These are phyloP conservation scores for Polychaeton citri DNA, from an alignment of 2,329 filamentous ascomycete genomes.

Conservation along the genomic window DNA sequence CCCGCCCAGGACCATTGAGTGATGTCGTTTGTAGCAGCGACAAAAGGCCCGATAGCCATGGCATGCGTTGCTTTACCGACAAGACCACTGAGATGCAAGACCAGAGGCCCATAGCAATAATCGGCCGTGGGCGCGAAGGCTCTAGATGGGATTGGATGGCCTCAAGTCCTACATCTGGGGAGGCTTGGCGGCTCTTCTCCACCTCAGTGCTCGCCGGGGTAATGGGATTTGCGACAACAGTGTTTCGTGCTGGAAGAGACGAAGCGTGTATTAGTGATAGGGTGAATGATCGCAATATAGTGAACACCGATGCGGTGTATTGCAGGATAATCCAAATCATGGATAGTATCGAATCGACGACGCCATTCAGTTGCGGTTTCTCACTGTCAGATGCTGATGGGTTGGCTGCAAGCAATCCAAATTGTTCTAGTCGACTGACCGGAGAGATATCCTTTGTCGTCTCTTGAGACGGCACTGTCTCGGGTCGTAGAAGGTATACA, in stretches of 20 bases:
- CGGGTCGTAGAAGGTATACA: constrained; percentile 29
- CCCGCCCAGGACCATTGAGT: constrained; percentile 58
- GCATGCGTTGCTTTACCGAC: constrained; percentile 70
- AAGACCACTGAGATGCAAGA: constrained; percentile 58
- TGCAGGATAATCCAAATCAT: too few species aligned
- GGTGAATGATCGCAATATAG: too few species aligned
- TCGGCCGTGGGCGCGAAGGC: too few species aligned
- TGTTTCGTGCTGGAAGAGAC: constrained; percentile 46
- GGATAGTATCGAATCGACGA: not conserved
- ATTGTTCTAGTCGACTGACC: constrained; percentile 40
- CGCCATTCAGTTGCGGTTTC: not conserved
- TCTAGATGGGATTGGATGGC: too few species aligned
- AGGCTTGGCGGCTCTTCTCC: too few species aligned
- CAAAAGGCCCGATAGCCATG: constrained; percentile 68
- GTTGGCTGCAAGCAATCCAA: constrained; percentile 36
- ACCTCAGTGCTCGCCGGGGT: not conserved
- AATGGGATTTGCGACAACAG: not conserved
- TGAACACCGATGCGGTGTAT: too few species aligned
- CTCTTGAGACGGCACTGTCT: constrained; percentile 16
- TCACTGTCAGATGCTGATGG: not conserved
- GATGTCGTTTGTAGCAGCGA: constrained; percentile 64
- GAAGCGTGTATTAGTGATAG: constrained; percentile 52
- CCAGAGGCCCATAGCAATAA: constrained; percentile 68
- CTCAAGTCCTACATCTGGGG: too few species aligned
- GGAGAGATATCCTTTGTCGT: constrained; percentile 8